Conservation (phyloP, 257 asterid species). For the Oldenlandia corymbosa region DNA sequence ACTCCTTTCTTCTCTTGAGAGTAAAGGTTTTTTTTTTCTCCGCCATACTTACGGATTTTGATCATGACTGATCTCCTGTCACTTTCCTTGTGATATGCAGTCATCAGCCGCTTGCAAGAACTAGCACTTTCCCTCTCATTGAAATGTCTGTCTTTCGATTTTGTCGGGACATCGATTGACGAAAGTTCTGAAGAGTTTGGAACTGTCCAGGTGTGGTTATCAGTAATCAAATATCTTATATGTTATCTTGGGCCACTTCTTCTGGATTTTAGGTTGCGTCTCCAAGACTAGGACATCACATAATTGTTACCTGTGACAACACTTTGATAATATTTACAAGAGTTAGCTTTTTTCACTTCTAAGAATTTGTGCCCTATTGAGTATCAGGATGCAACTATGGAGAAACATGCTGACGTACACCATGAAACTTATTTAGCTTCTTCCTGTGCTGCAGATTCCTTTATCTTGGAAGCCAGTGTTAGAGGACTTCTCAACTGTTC, state of each 20-base stretch:
- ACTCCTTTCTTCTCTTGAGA: not conserved
- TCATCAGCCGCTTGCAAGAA: conserved; percentile 69
- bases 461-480: conserved; percentile 77
- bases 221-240: not conserved
- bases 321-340: not conserved
- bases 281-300: conserved; percentile 3
- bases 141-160: conserved; percentile 90
- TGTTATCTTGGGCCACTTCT: not conserved
- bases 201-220: conserved; percentile 72
- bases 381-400: not conserved
- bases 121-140: conserved; percentile 78
- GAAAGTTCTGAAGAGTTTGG: conserved; percentile 98
- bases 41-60: not conserved
- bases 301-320: not conserved
- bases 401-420: not conserved
- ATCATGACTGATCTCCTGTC: not conserved
- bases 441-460: conserved; percentile 62
- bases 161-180: conserved; percentile 91
- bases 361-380: not conserved
- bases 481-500: conserved; percentile 81
- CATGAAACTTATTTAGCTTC: conserved; percentile 11
- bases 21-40: not conserved
- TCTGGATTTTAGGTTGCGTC: no score
- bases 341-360: not conserved
- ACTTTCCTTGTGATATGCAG: conserved; percentile 37